Conservation (phyloP, 2,329 filamentous ascomycete genomes). For the Diaporthe sp. region DNA sequence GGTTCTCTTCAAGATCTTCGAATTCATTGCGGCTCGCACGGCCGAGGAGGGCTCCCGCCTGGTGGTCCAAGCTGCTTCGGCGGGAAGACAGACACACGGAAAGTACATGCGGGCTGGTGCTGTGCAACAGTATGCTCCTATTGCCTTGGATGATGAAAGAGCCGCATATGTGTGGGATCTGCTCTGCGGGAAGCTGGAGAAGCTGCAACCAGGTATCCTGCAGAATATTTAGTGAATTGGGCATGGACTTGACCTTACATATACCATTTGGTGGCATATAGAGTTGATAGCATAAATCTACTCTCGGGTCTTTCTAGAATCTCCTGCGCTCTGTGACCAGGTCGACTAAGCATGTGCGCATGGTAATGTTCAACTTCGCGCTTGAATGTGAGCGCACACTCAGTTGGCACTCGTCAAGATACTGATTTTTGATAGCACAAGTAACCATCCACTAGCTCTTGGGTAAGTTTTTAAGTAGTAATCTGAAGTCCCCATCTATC, state of each 20-base stretch:
- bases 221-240: slow-evolving; percentile 12
- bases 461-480: too few species aligned
- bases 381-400: too few species aligned
- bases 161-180: slow-evolving; percentile 37
- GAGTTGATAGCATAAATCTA: background rate
- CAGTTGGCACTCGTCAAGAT: too few species aligned
- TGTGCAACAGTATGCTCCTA: slow-evolving; percentile 39
- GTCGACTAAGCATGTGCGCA: background rate
- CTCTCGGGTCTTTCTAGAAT: background rate
- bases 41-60: slow-evolving; percentile 42
- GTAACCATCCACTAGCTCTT: too few species aligned
- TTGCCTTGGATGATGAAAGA: slow-evolving; percentile 38
- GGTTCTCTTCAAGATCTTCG: slow-evolving; percentile 38
- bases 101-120: slow-evolving; percentile 41
- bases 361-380: too few species aligned
- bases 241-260: background rate
- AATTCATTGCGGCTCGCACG: slow-evolving; percentile 40
- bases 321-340: background rate
- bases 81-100: slow-evolving; percentile 42
- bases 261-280: background rate
- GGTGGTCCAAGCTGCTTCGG: slow-evolving; percentile 42
- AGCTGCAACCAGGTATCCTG: slow-evolving; percentile 33
- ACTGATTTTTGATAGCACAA: too few species aligned
- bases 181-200: slow-evolving; percentile 9
- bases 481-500: too few species aligned